Evolutionary conservation across 257 asterid genomes (phyloP), one percentile per base, ranked within the genome.

Genomic region (Euphrasia confusa): DNA sequence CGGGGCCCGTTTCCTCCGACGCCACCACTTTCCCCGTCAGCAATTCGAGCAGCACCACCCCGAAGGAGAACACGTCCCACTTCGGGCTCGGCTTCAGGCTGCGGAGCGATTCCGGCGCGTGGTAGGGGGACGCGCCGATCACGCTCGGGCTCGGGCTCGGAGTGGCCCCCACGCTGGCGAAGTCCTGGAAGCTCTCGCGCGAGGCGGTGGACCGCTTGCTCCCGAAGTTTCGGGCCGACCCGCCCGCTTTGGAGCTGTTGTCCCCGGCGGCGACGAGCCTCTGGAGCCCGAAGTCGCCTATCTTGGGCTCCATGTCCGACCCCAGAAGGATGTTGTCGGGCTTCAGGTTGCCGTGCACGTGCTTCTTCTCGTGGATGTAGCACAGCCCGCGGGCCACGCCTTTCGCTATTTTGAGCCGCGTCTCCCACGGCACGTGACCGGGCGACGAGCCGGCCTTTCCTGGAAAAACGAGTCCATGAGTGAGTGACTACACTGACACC

Each of bases 221-320:
- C 4, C 99, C 95, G 0, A 92, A 89, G 60, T 81, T 77, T 0
- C 94, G 82, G 49, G 93, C 83, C 0, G 97, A 92, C 2, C 95
- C 94, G 15, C 91, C 77, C 0, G 84, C 71, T 28, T 86, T 89
- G 39, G 88, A 83, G 56, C 96, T 71, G 58, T 73, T 74, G 2
- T 92, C 97, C 0, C 93, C 86, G 0, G 81, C 86, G 0, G 81
- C 50, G 4, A 81, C 86, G 2, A 92, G 95, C 53, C 97, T 71
- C 37, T 92, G 96, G 37, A 92, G 96, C 63, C 99, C 99, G 39
- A 86, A 92, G 52, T 92, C 97, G 0, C 97, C 97, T 59, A 92
- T 81, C 70, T 86, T 89, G 83, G 99, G 95, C 69, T 92, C 99
- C 95, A 84, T 84, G 45, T 83, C 95, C 2, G 55, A 45, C 56